Conservation (phyloP, 1,284 basidiomycete species). For the Microbotryum lychnidis-dioicae region DNA sequence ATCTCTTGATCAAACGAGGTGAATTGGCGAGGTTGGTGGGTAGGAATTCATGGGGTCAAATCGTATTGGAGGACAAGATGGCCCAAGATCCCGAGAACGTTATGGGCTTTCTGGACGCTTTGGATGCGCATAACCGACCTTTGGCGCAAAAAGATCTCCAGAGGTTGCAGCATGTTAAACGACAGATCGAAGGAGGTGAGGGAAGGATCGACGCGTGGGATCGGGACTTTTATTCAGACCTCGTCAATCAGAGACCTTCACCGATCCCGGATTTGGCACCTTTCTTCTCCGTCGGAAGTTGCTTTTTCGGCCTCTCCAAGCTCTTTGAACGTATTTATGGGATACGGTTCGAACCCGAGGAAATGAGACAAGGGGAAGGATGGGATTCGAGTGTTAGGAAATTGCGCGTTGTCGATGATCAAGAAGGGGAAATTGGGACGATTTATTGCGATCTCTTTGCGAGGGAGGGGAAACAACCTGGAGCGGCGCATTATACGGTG, state of each 20-base stretch:
- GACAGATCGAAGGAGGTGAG: conserved; percentile 46
- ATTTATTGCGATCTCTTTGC: conserved; percentile 91
- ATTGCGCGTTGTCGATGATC: conserved; percentile 83
- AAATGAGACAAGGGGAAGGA: conserved; percentile 71
- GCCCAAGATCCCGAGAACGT: conserved; percentile 84
- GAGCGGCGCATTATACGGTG: conserved; percentile 95
- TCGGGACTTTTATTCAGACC: conserved; percentile 63
- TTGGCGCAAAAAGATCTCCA: conserved; percentile 64
- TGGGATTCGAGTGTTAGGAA: conserved; percentile 81
- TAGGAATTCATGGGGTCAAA: conserved; percentile 68
- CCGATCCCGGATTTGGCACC: conserved; percentile 53
- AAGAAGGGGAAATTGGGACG: conserved; percentile 76
- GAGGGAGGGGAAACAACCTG: conserved; percentile 73
- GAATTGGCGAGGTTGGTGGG: conserved; percentile 75
- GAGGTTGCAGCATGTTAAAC: conserved; percentile 64
- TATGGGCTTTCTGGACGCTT: conserved; percentile 65
- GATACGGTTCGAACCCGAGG: conserved; percentile 59
- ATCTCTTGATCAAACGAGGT: conserved; percentile 63
- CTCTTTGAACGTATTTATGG: conserved; percentile 82
- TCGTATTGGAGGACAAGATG: conserved; percentile 87
- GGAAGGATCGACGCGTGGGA: conserved; percentile 77
- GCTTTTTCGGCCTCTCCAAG: conserved; percentile 75
- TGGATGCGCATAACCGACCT: conserved; percentile 66
- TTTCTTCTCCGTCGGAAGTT: conserved; percentile 66
- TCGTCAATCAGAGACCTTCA: conserved; percentile 1